Base-by-base conservation (phyloP, 2,329 filamentous ascomycete species). In the Hypoxylon sp. region DNA sequence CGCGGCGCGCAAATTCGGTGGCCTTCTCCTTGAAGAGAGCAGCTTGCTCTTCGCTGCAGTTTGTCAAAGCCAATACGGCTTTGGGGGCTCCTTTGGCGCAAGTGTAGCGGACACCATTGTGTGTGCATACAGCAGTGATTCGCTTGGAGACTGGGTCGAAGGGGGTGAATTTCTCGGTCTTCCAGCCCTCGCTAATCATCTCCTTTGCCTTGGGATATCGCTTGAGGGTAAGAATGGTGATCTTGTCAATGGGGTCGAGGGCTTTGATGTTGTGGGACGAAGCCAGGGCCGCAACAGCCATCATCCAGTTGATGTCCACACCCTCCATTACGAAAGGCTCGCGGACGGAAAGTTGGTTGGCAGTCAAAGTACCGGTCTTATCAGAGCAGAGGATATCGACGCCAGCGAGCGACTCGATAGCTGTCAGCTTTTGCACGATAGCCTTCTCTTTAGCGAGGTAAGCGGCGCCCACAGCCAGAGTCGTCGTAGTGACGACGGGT, bases 81-180 rank as follows among this genome's bases (percentile, higher is more conserved):
- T 91, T 91, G 76, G 89, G 89, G 57, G 89, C 89, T 84, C 89
- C 89, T 84, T 91, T 91, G 76, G 88, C 88, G 76, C 88, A 91
- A 74, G 85, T 85, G 80, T 89, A 91, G 73, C 83, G 85, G 77
- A 90, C 88, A 76, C 88, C 88, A 75, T 89, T 85, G 80, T 89
- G 87, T 64, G 85, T 84, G 79, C 86, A 89, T 77, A 90, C 77
- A 64, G 88, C 84, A 69, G 89, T 91, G 73, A 91, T 91, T 78
- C 89, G 87, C 85, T 93, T 93, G 76, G 90, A 92, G 78, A 92
- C 90, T 62, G 90, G 90, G 80, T 93, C 90, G 83, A 93, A 91
- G 42, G 89, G 89, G 67, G 87, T 91, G 83, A 91, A 93, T 80
- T 91, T 91, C 80, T 91, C 87, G 33, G 90, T 93, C 80, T 85